Evolutionary conservation across 306 rosid genomes (phyloP).

Genomic region (Pachyrhizus erosus): DNA sequence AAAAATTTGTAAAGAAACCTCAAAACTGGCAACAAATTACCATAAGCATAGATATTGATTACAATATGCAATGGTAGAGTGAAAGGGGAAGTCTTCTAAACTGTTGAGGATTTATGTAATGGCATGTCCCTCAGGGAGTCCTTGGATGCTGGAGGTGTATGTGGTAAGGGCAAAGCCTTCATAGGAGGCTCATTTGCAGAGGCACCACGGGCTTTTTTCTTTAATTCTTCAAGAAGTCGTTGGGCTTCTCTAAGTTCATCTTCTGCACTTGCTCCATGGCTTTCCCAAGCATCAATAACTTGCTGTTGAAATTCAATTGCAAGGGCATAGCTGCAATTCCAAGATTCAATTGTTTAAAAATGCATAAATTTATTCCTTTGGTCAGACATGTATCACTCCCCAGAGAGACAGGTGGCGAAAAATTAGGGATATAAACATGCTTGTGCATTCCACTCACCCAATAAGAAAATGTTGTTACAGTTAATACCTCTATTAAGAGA

Average conservation of each 20-base stretch:
- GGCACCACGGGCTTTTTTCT: constrained; percentile 62
- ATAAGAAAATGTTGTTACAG: neutral
- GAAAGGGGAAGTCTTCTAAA: constrained; percentile 12
- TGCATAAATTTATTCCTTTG: neutral
- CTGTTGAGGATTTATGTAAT: constrained; percentile 33
- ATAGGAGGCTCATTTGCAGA: constrained; percentile 48
- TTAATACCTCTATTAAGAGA: neutral
- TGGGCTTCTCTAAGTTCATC: constrained; percentile 80
- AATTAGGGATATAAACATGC: constrained; percentile 26
- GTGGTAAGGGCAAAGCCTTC: constrained; percentile 73
- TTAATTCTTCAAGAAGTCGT: constrained; percentile 66
- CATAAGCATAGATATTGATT: constrained; percentile 23
- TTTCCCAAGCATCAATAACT: constrained; percentile 92
- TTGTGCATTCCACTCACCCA: constrained; percentile 15
- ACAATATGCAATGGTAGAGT: constrained; percentile 27
- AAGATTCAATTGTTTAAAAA: constrained; percentile 23
- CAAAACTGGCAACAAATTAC: constrained; percentile 33
- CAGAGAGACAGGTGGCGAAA: neutral
- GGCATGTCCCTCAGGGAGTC: constrained; percentile 43
- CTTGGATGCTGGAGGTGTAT: constrained; percentile 49
- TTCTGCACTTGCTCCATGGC: constrained; percentile 80
- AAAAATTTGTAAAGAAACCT: constrained; percentile 25
- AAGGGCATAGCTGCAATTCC: constrained; percentile 72
- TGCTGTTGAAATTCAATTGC: constrained; percentile 87
- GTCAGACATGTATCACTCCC: neutral